These are phyloP conservation scores for Obba rivulosa DNA, from an alignment of 768 basidiomycete genomes.

Conservation along the genomic window DNA sequence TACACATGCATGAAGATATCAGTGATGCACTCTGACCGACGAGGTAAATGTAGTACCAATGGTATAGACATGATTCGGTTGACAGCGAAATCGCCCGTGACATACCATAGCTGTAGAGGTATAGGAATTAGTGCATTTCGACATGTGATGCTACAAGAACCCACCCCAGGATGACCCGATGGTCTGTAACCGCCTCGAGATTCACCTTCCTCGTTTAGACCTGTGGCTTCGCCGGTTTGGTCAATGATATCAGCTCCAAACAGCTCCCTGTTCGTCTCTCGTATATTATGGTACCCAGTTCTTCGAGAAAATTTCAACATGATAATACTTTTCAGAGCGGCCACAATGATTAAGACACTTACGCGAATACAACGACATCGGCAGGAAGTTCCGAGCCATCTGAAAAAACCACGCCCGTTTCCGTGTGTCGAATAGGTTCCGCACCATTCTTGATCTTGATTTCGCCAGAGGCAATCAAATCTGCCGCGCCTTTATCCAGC, in stretches of 20 bases:
- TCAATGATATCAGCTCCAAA: conserved; percentile 33
- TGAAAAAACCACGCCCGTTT: conserved; percentile 22
- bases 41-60: conserved; percentile 21
- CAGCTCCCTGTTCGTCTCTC: conserved; percentile 23
- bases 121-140: neutral
- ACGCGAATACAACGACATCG: conserved; percentile 29
- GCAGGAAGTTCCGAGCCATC: conserved; percentile 22
- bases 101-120: conserved; percentile 34
- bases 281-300: conserved; percentile 30
- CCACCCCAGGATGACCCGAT: conserved; percentile 38
- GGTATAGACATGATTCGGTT: conserved; percentile 32
- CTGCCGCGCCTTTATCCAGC: conserved; percentile 17
- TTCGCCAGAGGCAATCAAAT: conserved; percentile 15
- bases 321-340: too few species aligned
- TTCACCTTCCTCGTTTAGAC: conserved; percentile 39
- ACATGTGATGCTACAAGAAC: conserved; percentile 3
- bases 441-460: conserved; percentile 18
- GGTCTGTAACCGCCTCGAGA: conserved; percentile 31
- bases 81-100: conserved; percentile 30
- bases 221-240: conserved; percentile 28
- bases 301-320: conserved; percentile 7
- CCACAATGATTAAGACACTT: too few species aligned
- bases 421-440: conserved; percentile 7
- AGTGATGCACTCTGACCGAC: neutral
- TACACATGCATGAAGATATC: conserved; percentile 4